Conservation (phyloP, 2,329 filamentous ascomycete species). For the Cryphonectria parasitica region DNA sequence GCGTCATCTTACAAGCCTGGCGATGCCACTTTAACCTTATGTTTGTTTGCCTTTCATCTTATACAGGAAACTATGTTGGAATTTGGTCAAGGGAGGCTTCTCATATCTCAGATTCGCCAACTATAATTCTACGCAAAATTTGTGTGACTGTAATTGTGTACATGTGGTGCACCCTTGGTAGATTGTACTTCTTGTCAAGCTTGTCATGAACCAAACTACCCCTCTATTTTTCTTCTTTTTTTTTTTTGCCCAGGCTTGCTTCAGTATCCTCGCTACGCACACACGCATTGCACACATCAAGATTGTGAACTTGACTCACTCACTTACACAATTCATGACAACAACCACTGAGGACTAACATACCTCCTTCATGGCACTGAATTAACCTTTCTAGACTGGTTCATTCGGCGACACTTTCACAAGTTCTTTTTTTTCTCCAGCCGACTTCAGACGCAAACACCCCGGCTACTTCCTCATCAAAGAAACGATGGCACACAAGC, state of each 20-base stretch:
- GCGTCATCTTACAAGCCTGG: too few relatives aligned
- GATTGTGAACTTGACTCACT: too few relatives aligned
- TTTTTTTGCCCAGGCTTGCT: not conserved
- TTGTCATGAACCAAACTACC: not conserved
- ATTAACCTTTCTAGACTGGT: not conserved
- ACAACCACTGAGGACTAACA: not conserved
- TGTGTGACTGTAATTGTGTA: not conserved
- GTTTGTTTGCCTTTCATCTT: not conserved
- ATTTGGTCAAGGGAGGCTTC: not conserved
- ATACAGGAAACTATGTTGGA: not conserved
- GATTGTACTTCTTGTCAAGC: not conserved
- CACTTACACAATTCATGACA: not conserved
- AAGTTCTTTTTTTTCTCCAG: not conserved
- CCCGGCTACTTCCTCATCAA: not conserved
- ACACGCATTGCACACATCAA: too few relatives aligned
- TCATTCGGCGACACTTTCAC: not conserved
- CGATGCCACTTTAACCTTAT: not conserved
- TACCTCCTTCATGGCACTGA: not conserved
- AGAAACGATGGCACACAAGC: constrained; percentile 40
- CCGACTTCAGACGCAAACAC: not conserved
- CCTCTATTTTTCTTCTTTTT: not conserved
- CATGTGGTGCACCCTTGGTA: not conserved
- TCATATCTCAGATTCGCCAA: not conserved
- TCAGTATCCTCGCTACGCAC: not conserved
- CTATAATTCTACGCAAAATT: not conserved